Evolutionary conservation across 2,329 filamentous ascomycete genomes (phyloP).

Genomic region (Basipetospora chlamydospora): DNA sequence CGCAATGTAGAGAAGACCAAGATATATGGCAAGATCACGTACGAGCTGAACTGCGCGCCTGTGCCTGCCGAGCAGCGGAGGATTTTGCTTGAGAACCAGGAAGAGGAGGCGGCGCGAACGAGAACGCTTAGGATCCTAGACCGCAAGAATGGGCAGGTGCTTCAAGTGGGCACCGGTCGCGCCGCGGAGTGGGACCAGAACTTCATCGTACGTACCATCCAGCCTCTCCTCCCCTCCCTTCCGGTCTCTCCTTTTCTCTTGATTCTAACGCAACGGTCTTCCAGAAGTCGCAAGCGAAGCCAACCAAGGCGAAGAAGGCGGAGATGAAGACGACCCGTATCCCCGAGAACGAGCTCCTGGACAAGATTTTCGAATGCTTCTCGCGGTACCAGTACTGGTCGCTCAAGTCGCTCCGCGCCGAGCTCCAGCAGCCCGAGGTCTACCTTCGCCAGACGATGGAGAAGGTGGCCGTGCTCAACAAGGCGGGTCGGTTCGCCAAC

Average conservation of each 20-base stretch:
- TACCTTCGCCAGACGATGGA: slow-evolving; percentile 78
- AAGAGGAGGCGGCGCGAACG: slow-evolving; percentile 34
- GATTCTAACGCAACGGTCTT: slow-evolving; percentile 1
- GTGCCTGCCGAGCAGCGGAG: slow-evolving; percentile 58
- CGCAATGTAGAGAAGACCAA: slow-evolving; percentile 70
- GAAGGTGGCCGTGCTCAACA: slow-evolving; percentile 68
- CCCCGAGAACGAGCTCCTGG: slow-evolving; percentile 73
- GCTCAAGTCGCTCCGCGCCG: slow-evolving; percentile 69
- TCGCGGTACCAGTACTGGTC: slow-evolving; percentile 81
- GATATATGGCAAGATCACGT: slow-evolving; percentile 55
- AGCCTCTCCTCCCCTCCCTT: not conserved
- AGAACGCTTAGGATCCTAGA: slow-evolving; percentile 23
- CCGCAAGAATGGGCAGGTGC: slow-evolving; percentile 20
- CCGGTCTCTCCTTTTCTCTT: not conserved
- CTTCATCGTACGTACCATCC: slow-evolving; percentile 41
- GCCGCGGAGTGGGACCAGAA: slow-evolving; percentile 23
- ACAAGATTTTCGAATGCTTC: slow-evolving; percentile 74
- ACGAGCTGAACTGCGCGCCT: slow-evolving; percentile 63
- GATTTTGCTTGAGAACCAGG: slow-evolving; percentile 45
- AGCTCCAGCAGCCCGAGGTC: slow-evolving; percentile 77
- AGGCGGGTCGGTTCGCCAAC: slow-evolving; percentile 71
- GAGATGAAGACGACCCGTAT: slow-evolving; percentile 84
- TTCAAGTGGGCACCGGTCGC: slow-evolving; percentile 9
- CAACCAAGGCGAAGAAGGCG: slow-evolving; percentile 44
- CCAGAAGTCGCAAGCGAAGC: slow-evolving; percentile 37